Evolutionary conservation across 768 basidiomycete species (phyloP).

Genomic region (Leccinum subgranulosum): DNA sequence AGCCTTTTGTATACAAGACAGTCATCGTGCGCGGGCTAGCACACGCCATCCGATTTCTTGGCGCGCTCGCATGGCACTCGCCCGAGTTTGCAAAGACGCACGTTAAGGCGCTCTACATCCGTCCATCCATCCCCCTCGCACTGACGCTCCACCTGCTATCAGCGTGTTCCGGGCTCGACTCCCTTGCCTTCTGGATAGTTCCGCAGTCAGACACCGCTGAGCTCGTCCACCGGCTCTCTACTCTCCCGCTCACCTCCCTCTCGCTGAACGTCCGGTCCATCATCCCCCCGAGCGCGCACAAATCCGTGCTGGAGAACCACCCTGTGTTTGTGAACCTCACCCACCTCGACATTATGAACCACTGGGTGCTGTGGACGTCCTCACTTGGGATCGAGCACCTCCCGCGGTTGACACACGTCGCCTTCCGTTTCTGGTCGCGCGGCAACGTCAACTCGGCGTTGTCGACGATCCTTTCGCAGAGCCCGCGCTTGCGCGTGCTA

Average conservation of each 20-base stretch:
- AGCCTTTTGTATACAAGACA: constrained; percentile 19
- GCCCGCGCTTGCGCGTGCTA: constrained; percentile 6
- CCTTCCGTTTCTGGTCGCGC: constrained; percentile 17
- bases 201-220: neutral
- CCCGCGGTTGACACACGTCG: constrained; percentile 8
- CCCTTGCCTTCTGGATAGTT: constrained; percentile 18
- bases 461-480: constrained; percentile 1
- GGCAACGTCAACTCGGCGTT: constrained; percentile 7
- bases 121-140: constrained; percentile 9
- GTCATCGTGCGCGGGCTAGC: constrained; percentile 8
- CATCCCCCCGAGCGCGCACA: neutral
- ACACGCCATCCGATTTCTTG: constrained; percentile 12
- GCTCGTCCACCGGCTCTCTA: constrained; percentile 1
- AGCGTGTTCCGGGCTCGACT: constrained; percentile 9
- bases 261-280: constrained; percentile 14
- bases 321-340: constrained; percentile 14
- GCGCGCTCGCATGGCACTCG: constrained; percentile 1
- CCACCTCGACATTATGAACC: constrained; percentile 20
- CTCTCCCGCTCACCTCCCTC: constrained; percentile 15
- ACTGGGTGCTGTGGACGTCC: constrained; percentile 19
- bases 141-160: constrained; percentile 5
- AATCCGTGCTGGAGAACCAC: neutral
- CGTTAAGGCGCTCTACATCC: constrained; percentile 17
- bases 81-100: constrained; percentile 8
- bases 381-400: constrained; percentile 15